Conservation (phyloP, 2,329 filamentous ascomycete genomes). For the Cladophialophora exuberans region DNA sequence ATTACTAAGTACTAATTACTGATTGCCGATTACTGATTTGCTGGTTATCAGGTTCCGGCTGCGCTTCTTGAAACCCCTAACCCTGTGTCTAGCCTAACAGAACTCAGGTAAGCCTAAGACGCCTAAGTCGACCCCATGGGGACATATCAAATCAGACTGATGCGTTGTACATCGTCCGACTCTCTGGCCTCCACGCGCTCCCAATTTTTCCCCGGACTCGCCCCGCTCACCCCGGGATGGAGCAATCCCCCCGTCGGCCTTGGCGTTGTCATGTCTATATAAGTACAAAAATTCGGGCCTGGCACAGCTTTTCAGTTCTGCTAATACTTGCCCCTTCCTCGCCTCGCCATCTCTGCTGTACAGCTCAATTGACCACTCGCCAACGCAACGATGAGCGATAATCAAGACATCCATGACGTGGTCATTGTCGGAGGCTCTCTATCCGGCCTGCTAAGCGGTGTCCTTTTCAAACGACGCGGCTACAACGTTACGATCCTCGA, state of each 20-base stretch:
- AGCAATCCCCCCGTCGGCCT: no score
- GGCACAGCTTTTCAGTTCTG: neutral
- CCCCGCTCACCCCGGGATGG: no score
- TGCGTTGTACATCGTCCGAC: neutral
- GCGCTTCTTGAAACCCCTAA: no score
- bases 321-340: neutral
- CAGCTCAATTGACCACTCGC: neutral
- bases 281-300: neutral
- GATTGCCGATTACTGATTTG: no score
- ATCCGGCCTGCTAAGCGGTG: neutral
- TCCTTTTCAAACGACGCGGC: neutral
- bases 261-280: no score
- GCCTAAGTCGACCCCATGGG: no score
- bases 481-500: neutral
- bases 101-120: no score
- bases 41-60: no score
- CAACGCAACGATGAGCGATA: neutral
- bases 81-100: no score
- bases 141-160: neutral
- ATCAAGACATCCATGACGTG: neutral
- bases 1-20: no score
- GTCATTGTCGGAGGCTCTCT: neutral
- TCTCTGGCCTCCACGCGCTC: no score
- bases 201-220: no score
- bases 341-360: neutral